These are phyloP conservation scores for Cladosporium halotolerans DNA, from an alignment of 2,329 filamentous ascomycete genomes.

Conservation along the genomic window DNA sequence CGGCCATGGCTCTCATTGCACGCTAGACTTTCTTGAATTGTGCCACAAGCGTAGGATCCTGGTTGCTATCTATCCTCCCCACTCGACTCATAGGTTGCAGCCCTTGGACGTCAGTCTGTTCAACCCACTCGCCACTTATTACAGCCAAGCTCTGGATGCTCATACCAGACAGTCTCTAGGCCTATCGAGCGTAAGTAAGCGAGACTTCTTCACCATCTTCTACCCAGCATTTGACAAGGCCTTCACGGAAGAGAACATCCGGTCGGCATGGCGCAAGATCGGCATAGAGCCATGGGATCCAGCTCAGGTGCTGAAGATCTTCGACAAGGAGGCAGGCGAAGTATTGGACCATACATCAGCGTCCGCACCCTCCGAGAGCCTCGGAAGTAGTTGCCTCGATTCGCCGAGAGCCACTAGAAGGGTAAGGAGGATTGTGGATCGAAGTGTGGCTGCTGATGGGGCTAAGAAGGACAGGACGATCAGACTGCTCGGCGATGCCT, in stretches of 20 bases:
- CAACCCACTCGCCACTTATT: conserved; percentile 15
- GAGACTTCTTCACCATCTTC: conserved; percentile 14
- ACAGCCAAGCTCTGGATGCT: conserved; percentile 12
- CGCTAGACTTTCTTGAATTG: no score
- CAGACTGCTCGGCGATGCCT: no score
- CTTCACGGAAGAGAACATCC: conserved; percentile 13
- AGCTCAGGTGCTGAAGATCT: neutral
- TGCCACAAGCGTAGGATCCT: no score
- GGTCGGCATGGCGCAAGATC: conserved; percentile 13
- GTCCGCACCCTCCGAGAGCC: no score
- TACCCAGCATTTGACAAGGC: conserved; percentile 12
- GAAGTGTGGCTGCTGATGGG: no score
- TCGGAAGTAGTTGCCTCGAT: no score
- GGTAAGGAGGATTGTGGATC: no score
- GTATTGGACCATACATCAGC: no score
- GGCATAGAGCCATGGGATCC: conserved; percentile 14
- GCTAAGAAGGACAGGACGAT: no score
- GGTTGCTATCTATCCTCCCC: conserved; percentile 8
- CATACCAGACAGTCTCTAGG: conserved; percentile 6
- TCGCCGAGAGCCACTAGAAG: no score
- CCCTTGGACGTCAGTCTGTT: conserved; percentile 18
- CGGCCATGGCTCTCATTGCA: no score
- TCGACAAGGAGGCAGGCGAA: no score
- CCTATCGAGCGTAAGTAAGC: conserved; percentile 11
- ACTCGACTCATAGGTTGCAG: conserved; percentile 5